Evolutionary conservation across 345 rosid genomes (phyloP), one percentile per base, ranked within the genome.

Genomic region (Hibiscus trionum): DNA sequence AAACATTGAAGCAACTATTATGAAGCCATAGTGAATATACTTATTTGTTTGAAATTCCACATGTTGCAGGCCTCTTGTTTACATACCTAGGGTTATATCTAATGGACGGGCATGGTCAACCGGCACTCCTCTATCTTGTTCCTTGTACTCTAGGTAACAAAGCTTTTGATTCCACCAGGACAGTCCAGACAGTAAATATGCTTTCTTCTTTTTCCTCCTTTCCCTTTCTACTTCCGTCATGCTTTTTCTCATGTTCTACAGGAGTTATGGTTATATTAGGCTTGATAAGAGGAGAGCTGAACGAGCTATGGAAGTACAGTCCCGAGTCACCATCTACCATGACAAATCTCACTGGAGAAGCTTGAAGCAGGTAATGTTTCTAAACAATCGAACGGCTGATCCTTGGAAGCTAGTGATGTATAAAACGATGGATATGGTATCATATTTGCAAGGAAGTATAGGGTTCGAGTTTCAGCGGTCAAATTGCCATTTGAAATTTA

Each of bases 51-150:
- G 39, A 68, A 49, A 10, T 67, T 49, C 55, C 59, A 16, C 44
- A 29, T 15, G 44, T 70, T 82, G 80, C 83, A 93, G 99, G 99
- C 71, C 84, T 96, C 46, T 73, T 86, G 68, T 74, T 91, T 61
- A 96, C 99, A 11, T 93, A 93, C 81, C 53, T 93, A 14, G 97
- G 94, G 58, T 79, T 90, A 19, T 96, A 93, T 86, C 81, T 92
- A 4, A 96, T 96, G 99, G 47, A 95, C 57, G 97, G 97, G 39
- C 88, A 92, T 68, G 99, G 98, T 27, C 98, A 95, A 73, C 98
- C 97, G 15, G 98, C 99, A 26, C 92, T 95, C 31, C 90, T 95
- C 44, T 95, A 95, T 76, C 91, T 95, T 5, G 99, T 95, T 79
- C 98, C 99, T 21, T 95, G 97, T 78, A 95, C 99, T 39, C 85